Evolutionary conservation across 2,329 filamentous ascomycete species (phyloP), one percentile per base, ranked within the genome.

Genomic region (Colletotrichum echinochloae): DNA sequence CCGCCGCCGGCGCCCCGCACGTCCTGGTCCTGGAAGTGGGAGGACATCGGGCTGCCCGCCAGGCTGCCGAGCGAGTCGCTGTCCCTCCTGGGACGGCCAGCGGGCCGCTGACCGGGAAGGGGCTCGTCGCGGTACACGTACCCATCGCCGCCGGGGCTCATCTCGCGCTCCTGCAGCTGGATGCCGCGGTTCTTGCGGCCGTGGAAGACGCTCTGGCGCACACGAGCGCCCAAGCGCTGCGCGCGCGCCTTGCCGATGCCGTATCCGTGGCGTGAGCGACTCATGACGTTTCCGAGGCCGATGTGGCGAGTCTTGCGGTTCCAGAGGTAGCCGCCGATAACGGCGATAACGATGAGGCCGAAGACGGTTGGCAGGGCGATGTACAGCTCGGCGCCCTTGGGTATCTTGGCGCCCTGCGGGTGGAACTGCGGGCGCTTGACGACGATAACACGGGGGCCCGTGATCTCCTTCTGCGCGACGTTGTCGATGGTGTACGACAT

Each of bases 301-400:
- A 89, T 87, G 70, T 77, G 77, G 66, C 87, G 83, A n/a, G 81
- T 78, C 74, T 84, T 82, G 65, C 83, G 81, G 78, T 89, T 87
- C 83, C 84, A 73, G 82, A 91, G 64, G 80, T 86, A 83, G 79
- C 89, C 77, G 79, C 90, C 82, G 80, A 90, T 52, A 74, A 88
- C 70, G 72, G 86, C 80, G 59, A 88, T 70, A 51, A 81, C 57
- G 64, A 87, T 78, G 75, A 84, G 80, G 60, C 83, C 84, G n/a
- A 87, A 77, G 26, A 86, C 79, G 64, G 81, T 78, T 23, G 88
- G 87, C 7, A 90, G 80, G 18, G 83, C 87, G 73, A 90, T 87
- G 75, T 83, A 82, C 54, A 90, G 79, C 35, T 83, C 85, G 12
- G 80, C 73, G 59, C 83, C 79, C 35, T 76, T 75, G 20, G 83